Evolutionary conservation across 805 yeast genomes (phyloP).

Genomic region (Cyberlindnera petersonii): DNA sequence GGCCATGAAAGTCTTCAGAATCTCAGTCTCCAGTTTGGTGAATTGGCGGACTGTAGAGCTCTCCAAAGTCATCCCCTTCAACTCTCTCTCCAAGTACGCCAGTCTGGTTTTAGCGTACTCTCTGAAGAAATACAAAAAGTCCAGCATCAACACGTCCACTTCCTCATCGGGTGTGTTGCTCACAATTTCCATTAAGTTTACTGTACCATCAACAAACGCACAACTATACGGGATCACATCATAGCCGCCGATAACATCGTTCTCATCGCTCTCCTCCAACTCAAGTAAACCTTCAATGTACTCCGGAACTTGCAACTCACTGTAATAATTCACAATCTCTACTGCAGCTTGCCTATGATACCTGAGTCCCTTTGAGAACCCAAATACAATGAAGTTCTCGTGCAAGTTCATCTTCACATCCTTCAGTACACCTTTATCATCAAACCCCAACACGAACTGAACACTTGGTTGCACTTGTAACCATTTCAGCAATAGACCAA

Average conservation of each 20-base stretch:
- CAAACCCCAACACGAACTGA: slow-evolving; percentile 33
- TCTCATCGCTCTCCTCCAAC: slow-evolving; percentile 19
- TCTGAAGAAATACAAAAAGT: slow-evolving; percentile 19
- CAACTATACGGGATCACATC: slow-evolving; percentile 22
- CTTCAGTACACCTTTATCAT: slow-evolving; percentile 12
- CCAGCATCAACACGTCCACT: slow-evolving; percentile 19
- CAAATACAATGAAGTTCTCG: slow-evolving; percentile 33
- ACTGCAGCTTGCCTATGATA: slow-evolving; percentile 21
- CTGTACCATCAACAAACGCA: slow-evolving; percentile 11
- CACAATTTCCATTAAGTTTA: slow-evolving; percentile 16
- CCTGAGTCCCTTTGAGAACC: slow-evolving; percentile 25
- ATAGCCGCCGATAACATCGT: slow-evolving; percentile 22
- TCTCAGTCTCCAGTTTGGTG: slow-evolving; percentile 16
- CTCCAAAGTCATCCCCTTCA: background rate
- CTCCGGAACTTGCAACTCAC: slow-evolving; percentile 11
- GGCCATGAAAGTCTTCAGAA: slow-evolving; percentile 10
- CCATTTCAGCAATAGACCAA: slow-evolving; percentile 33
- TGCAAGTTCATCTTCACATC: slow-evolving; percentile 28
- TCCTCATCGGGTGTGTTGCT: slow-evolving; percentile 19
- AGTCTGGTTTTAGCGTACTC: slow-evolving; percentile 17
- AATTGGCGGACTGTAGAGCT: slow-evolving; percentile 20
- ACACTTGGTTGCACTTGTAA: slow-evolving; percentile 37
- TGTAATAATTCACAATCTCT: slow-evolving; percentile 14
- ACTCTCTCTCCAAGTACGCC: slow-evolving; percentile 1
- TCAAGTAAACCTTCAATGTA: slow-evolving; percentile 14